Conservation (phyloP, 2,329 filamentous ascomycete species). For the Pyrenochaeta sp. region DNA sequence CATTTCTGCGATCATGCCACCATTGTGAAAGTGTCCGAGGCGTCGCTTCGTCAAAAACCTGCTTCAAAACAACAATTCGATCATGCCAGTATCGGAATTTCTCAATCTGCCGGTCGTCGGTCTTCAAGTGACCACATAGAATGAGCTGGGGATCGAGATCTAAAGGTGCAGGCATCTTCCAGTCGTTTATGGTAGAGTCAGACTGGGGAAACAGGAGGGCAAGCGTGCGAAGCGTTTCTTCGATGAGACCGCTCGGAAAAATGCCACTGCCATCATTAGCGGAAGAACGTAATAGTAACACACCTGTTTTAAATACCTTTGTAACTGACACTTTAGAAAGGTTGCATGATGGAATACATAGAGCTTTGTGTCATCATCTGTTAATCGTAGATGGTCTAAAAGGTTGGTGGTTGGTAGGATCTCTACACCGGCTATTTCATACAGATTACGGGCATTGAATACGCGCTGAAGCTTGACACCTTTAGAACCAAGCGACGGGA, state of each 20-base stretch:
- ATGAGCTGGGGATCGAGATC: constrained; percentile 38
- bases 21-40: constrained; percentile 49
- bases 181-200: constrained; percentile 29
- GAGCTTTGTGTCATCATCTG: constrained; percentile 50
- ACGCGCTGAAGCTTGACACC: constrained; percentile 15
- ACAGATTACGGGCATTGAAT: constrained; percentile 28
- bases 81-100: constrained; percentile 34
- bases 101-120: constrained; percentile 44
- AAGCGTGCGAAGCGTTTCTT: constrained; percentile 51
- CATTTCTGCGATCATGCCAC: constrained; percentile 55
- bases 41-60: constrained; percentile 52
- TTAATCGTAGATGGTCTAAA: constrained; percentile 52
- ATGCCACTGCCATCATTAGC: constrained; percentile 19
- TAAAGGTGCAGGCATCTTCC: constrained; percentile 13
- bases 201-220: constrained; percentile 49
- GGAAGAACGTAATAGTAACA: neutral
- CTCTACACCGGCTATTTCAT: constrained; percentile 48
- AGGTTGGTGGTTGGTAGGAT: constrained; percentile 54
- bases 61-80: constrained; percentile 47
- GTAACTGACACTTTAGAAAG: constrained; percentile 40
- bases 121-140: constrained; percentile 40
- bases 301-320: constrained; percentile 4
- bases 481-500: constrained; percentile 5
- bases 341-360: constrained; percentile 54
- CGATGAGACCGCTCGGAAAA: constrained; percentile 40